Base-by-base conservation (phyloP, 2,329 filamentous ascomycete species). In the Colletotrichum australisinense region DNA sequence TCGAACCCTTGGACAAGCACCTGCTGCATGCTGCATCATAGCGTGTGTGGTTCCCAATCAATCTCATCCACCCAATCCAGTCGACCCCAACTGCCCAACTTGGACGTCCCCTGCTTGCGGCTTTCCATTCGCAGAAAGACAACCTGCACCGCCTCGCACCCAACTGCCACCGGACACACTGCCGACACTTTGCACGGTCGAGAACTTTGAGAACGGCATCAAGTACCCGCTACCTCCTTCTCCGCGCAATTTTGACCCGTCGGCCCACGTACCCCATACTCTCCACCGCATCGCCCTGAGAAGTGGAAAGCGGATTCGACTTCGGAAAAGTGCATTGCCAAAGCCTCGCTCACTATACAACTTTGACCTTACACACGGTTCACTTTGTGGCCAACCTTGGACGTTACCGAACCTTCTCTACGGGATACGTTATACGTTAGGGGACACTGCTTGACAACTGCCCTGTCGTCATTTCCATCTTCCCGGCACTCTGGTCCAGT, bases 101-200 rank as follows among this genome's bases (percentile, higher is more conserved):
- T 62, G 67, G 60, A 53, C 28, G 14, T 70, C 60, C 70, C 70
- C 70, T 73, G 70, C 67, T 73, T 73, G 56, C 70, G 67, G 70
- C 59, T n/a, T 69, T 38, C 59, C 67, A 73, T 73, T 73, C 70
- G 70, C 67, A 64, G 70, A 70, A 70, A 70, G 59, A 49, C 70
- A 56, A 26, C 67, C 60, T 65, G 67, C 67, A 73, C 67, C 67
- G 70, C 70, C 70, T 63, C 59, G 30, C 67, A 35, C 67, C 70
- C 66, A 70, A 65, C 67, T 69, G 69, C 46, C 66, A 56, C 35
- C 24, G 46, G 59, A 14, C 42, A 8, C 26, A 32, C 67, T 53
- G 32, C 32, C 14, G 22, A 42, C 26, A 52, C 59, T 52, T 63
- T 35, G 60, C 60, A 22, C 42, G 19, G 42, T 49, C 42, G 42